Evolutionary conservation across 805 yeast genomes (phyloP), one percentile per base, ranked within the genome.

Genomic region (Yarrowia sp.): DNA sequence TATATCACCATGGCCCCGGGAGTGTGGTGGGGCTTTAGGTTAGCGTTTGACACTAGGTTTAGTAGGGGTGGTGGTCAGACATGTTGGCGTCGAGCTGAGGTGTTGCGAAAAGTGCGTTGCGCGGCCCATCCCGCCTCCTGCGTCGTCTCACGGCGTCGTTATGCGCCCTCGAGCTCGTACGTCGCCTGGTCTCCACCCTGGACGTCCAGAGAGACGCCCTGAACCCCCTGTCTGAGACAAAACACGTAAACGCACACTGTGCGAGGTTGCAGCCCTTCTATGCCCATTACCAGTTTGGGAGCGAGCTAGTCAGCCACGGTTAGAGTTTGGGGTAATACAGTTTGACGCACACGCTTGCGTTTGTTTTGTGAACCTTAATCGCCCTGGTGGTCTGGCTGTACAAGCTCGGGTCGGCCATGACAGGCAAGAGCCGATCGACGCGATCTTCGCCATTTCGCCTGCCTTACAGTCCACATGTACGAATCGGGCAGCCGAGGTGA

Each of bases 171-270:
- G n/a, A 14, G 35, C 35, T 13, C 16, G 18, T 32, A 32, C 35
- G 16, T 33, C 10, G 10, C 19, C 19, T 6, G 29, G 7, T n/a
- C n/a, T n/a, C n/a, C n/a, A n/a, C n/a, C n/a, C n/a, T n/a, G n/a
- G n/a, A n/a, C n/a, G n/a, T n/a, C n/a, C n/a, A n/a, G n/a, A n/a
- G n/a, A n/a, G n/a, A n/a, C n/a, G n/a, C n/a, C n/a, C n/a, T n/a
- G n/a, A n/a, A n/a, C n/a, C n/a, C 51, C 35, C 13, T 46, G 49
- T 44, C 53, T 46, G 53, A 47, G 38, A 47, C 55, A 47, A 19
- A 47, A 47, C 55, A 47, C 53, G 53, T 31, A 46, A n/a, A n/a
- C n/a, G 27, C 27, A 25, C 29, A 14, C 38, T 13, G 18, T 31
- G 25, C 6, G n/a, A n/a, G 29, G 38, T 14, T 47, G 55, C 55